phyloP scores from a whole-genome alignment of 1,284 basidiomycete species.

The Baeospora myosura region DNA sequence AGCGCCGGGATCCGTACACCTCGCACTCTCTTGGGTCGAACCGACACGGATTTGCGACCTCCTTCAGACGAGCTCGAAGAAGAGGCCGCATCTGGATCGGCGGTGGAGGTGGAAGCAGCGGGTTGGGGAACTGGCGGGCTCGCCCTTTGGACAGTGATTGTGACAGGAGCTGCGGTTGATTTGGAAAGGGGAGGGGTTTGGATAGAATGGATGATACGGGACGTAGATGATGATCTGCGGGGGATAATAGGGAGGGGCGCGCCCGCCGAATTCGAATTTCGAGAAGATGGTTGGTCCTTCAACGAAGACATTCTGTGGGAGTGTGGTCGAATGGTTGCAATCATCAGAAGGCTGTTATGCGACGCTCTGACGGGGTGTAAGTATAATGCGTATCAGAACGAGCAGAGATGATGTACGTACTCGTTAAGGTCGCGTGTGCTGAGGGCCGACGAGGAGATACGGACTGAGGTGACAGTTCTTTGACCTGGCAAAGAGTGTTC shows the following conservation, averaged over 20 bases:
- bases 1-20: neutral
- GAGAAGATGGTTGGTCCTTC: constrained; percentile 31
- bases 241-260: constrained; percentile 37
- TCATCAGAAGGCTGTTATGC: no score
- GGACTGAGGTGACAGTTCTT: no score
- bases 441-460: no score
- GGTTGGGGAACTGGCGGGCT: constrained; percentile 21
- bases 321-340: constrained; percentile 33
- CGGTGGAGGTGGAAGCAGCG: constrained; percentile 24
- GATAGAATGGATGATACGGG: constrained; percentile 4
- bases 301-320: constrained; percentile 27
- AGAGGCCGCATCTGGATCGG: constrained; percentile 18
- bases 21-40: neutral
- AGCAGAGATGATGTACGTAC: no score
- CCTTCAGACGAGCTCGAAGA: constrained; percentile 13
- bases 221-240: constrained; percentile 11
- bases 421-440: no score
- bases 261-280: constrained; percentile 45
- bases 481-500: no score
- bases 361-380: no score
- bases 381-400: no score
- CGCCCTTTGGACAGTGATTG: constrained; percentile 26
- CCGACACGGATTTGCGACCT: constrained; percentile 5
- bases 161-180: constrained; percentile 17
- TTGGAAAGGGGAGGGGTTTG: constrained; percentile 11